Conservation (phyloP, 192 early-diverging fungal genomes). For the Chytriomyces confervae region DNA sequence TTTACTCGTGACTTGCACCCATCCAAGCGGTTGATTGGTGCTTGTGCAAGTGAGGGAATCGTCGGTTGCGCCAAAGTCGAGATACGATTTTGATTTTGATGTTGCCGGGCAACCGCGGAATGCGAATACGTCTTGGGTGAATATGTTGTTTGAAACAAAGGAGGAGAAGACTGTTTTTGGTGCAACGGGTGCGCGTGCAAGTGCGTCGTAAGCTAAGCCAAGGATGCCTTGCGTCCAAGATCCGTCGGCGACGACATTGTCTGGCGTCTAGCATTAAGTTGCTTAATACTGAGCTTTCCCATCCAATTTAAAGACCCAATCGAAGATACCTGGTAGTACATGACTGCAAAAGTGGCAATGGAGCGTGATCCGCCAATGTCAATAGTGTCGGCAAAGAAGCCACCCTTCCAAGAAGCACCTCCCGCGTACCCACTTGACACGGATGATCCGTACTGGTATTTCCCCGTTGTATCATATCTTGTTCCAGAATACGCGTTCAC, state of each 20-base stretch:
- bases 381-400: constrained; percentile 6
- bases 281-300: no score
- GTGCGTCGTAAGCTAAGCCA: constrained; percentile 20
- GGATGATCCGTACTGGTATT: neutral
- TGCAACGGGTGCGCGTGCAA: neutral
- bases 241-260: neutral
- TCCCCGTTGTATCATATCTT: neutral
- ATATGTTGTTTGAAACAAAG: neutral
- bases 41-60: neutral
- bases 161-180: constrained; percentile 10
- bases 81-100: neutral
- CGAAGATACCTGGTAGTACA: neutral
- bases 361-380: neutral
- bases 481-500: constrained; percentile 12
- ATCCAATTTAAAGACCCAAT: no score
- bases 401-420: constrained; percentile 9
- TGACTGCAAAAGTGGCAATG: constrained; percentile 19
- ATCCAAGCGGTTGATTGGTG: neutral
- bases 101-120: constrained; percentile 18
- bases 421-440: constrained; percentile 11
- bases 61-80: constrained; percentile 3
- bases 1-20: neutral
- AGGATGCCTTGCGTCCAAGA: constrained; percentile 9
- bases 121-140: neutral
- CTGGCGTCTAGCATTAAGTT: neutral